A percentile compares a stretch with the other conserved stretches of the same genome.
These are phyloP conservation scores for Moniliophthora roreri DNA, from an alignment of 1,284 basidiomycete species.

Conservation along the genomic window DNA sequence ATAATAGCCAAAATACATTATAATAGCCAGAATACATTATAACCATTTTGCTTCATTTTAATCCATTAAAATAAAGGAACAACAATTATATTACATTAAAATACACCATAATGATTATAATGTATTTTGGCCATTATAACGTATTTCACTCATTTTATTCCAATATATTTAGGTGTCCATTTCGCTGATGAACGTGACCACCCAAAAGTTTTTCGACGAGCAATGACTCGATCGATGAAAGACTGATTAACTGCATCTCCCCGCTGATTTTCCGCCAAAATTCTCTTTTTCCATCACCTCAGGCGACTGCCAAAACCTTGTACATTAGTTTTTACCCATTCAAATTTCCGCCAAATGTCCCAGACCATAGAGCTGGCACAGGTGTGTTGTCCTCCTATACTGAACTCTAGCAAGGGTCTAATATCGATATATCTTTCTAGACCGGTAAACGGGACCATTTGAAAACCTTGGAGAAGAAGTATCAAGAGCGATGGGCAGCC, in stretches of 20 bases:
- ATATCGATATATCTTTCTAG: conserved; percentile 36
- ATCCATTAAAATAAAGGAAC: too few species aligned
- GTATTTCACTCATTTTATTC: too few species aligned
- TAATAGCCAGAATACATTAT: too few species aligned
- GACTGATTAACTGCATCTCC: conserved; percentile 2
- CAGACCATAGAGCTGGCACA: conserved; percentile 57
- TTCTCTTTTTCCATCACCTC: conserved; percentile 28
- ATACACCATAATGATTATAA: too few species aligned
- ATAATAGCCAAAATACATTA: too few species aligned
- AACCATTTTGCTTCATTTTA: too few species aligned
- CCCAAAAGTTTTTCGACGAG: conserved; percentile 1
- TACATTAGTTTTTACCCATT: conserved; percentile 21
- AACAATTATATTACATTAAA: too few species aligned
- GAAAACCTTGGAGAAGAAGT: conserved; percentile 79
- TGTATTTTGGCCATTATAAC: too few species aligned
- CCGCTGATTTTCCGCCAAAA: conserved; percentile 16
- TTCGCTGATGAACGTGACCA: too few species aligned
- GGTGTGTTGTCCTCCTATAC: conserved; percentile 27
- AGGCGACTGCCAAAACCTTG: conserved; percentile 25
- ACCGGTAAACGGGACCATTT: conserved; percentile 93
- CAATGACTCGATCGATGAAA: conserved; percentile 7
- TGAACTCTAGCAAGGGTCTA: not conserved
- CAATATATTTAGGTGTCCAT: too few species aligned
- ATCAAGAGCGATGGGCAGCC: conserved; percentile 79
- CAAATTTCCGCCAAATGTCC: conserved; percentile 35